Conservation (phyloP, 2,329 filamentous ascomycete genomes). For the Torrubiellomyces zombiae region DNA sequence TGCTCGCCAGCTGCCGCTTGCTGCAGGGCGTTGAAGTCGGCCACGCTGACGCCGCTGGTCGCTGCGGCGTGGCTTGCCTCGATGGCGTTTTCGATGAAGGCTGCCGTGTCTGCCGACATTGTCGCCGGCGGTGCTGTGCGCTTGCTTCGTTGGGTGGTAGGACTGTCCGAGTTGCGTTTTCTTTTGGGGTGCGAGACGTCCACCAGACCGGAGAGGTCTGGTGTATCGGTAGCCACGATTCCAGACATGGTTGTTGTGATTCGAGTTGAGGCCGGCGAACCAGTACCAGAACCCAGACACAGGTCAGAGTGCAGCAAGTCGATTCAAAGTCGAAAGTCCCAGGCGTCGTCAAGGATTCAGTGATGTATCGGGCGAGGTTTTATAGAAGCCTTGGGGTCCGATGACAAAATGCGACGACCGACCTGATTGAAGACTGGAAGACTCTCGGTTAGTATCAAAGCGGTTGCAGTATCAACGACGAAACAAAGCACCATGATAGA, state of each 20-base stretch:
- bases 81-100: conserved; percentile 38
- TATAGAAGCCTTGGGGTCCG: no score
- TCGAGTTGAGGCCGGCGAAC: neutral
- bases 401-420: no score
- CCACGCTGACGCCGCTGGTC: conserved; percentile 27
- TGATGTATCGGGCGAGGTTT: no score
- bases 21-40: conserved; percentile 39
- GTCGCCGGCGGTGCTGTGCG: conserved; percentile 27
- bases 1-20: conserved; percentile 32
- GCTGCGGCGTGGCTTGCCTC: conserved; percentile 23
- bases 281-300: no score
- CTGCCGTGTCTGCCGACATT: conserved; percentile 28
- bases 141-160: conserved; percentile 32
- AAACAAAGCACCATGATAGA: no score
- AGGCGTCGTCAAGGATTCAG: no score
- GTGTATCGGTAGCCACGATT: conserved; percentile 26
- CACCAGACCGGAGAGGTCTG: conserved; percentile 25
- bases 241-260: conserved; percentile 26
- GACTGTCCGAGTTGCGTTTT: conserved; percentile 35
- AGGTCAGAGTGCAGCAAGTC: no score
- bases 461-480: no score
- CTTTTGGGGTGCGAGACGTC: conserved; percentile 34
- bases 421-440: no score
- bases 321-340: no score
- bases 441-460: no score